A percentile compares a stretch with the other conserved stretches of the same genome.
phyloP scores from a whole-genome alignment of 176 grass and related monocot genomes.

The Alopecurus myosuroides region DNA sequence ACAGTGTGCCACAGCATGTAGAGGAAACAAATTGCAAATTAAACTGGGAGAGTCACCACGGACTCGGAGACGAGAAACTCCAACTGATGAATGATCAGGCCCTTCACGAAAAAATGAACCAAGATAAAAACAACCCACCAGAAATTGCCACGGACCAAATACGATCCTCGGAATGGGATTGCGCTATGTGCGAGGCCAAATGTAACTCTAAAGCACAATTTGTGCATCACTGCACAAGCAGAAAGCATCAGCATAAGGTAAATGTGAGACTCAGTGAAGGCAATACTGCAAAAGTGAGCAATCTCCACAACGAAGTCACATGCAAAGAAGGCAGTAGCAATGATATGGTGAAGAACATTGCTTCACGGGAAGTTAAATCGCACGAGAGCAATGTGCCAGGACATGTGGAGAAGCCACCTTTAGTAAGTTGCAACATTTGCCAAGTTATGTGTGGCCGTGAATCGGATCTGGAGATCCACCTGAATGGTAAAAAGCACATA shows the following conservation, averaged over 20 bases:
- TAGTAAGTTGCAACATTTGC: too few relatives aligned
- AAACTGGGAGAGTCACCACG: background rate
- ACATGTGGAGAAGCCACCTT: too few relatives aligned
- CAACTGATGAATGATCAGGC: background rate
- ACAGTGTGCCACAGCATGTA: background rate
- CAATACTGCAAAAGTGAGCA: too few relatives aligned
- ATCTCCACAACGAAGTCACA: background rate
- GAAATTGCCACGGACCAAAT: too few relatives aligned
- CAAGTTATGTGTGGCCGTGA: too few relatives aligned
- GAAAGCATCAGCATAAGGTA: too few relatives aligned
- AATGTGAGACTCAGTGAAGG: too few relatives aligned
- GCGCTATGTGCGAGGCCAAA: too few relatives aligned
- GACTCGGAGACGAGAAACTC: background rate
- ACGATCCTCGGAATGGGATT: too few relatives aligned
- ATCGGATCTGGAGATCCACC: too few relatives aligned
- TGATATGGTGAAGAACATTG: background rate
- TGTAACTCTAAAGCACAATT: too few relatives aligned
- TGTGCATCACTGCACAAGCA: too few relatives aligned
- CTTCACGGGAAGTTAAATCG: background rate
- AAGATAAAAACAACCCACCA: background rate
- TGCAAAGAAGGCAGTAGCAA: conserved; percentile 8
- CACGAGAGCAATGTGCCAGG: background rate
- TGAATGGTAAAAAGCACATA: background rate
- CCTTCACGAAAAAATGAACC: background rate
- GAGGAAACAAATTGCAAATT: background rate